Evolutionary conservation across 257 asterid species (phyloP).

Genomic region (Paraleonurus japonicus): DNA sequence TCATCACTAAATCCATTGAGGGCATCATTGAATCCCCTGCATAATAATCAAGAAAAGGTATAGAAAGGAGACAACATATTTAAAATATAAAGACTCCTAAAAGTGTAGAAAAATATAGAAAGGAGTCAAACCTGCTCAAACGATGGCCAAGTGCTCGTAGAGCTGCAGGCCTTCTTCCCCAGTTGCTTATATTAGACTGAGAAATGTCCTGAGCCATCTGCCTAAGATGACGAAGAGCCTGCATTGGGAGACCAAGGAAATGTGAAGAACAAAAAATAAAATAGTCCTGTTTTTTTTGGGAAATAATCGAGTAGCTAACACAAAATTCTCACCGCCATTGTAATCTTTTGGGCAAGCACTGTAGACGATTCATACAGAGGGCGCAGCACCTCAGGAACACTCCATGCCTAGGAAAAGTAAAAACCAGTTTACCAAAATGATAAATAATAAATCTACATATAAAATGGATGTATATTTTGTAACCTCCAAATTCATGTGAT

Average conservation of each 20-base stretch:
- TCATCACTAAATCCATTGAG: constrained; percentile 70
- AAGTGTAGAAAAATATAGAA: neutral
- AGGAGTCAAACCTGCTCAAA: constrained; percentile 60
- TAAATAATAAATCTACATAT: neutral
- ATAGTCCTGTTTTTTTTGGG: neutral
- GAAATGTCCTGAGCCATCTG: constrained; percentile 86
- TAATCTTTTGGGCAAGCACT: constrained; percentile 73
- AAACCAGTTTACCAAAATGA: neutral
- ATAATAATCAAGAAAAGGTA: constrained; percentile 6
- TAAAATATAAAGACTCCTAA: neutral
- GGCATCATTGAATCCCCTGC: constrained; percentile 87
- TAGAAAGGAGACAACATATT: neutral
- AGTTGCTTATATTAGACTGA: constrained; percentile 64
- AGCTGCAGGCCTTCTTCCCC: constrained; percentile 94
- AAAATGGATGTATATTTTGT: neutral
- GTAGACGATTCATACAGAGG: constrained; percentile 92
- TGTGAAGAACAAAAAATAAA: neutral
- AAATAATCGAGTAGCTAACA: neutral
- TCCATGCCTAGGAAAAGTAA: constrained; percentile 57
- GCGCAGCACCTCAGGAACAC: constrained; percentile 93
- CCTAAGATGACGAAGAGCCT: constrained; percentile 92
- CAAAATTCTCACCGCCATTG: constrained; percentile 68
- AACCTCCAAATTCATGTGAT: constrained; percentile 93
- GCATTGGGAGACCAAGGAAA: constrained; percentile 10
- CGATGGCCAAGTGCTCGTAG: constrained; percentile 85